phyloP scores from a whole-genome alignment of 2,329 filamentous ascomycete genomes.

The Xylaria sp. region DNA sequence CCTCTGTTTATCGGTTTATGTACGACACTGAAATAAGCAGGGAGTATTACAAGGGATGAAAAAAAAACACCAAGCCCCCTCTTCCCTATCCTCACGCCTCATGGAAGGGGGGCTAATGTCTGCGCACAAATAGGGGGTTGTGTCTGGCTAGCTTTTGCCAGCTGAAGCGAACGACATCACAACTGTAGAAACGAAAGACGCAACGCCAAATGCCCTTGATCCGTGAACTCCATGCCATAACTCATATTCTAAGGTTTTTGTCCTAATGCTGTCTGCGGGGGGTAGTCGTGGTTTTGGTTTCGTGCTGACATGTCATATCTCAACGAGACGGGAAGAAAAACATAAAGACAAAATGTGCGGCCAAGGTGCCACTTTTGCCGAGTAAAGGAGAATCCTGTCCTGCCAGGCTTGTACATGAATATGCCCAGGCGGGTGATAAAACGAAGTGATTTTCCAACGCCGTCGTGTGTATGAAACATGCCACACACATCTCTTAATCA shows the following conservation, averaged over 20 bases:
- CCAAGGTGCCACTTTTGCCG: not conserved
- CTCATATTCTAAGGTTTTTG: slow-evolving; percentile 6
- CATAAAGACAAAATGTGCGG: not conserved
- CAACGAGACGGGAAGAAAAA: slow-evolving; percentile 3
- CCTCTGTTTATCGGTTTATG: not conserved
- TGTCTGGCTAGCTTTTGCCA: not conserved
- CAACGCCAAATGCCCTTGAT: slow-evolving; percentile 11
- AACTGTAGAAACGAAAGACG: slow-evolving; percentile 1
- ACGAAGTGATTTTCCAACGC: not conserved
- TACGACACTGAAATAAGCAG: not conserved
- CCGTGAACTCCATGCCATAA: slow-evolving; percentile 15
- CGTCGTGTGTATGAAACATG: slow-evolving; percentile 9
- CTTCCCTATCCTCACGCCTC: not conserved
- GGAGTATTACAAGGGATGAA: slow-evolving; percentile 11
- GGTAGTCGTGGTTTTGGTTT: not conserved
- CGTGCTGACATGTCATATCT: not conserved
- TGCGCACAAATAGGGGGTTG: not conserved
- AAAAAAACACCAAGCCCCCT: not conserved
- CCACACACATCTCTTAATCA: slow-evolving; percentile 1
- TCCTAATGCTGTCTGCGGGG: not conserved
- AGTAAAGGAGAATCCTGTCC: not conserved
- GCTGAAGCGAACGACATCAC: slow-evolving; percentile 6
- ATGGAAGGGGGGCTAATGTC: not conserved
- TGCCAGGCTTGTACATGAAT: not conserved
- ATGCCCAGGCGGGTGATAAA: not conserved